These are phyloP conservation scores for Massariosphaeria phaeospora DNA, from an alignment of 495 filamentous ascomycete genomes.

Conservation along the genomic window DNA sequence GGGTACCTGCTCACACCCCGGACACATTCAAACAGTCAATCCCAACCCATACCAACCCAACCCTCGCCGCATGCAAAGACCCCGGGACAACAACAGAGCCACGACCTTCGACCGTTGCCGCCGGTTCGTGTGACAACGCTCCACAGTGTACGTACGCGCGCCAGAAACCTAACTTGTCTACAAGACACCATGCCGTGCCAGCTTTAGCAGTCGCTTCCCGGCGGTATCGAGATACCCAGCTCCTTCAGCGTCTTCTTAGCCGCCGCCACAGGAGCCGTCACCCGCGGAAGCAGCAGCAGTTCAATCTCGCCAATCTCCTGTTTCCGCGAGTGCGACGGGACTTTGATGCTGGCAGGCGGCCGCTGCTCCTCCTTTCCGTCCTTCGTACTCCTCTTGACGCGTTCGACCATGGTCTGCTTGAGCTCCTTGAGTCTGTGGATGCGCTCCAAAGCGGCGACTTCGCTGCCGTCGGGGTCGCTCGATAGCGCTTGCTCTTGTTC, in stretches of 20 bases:
- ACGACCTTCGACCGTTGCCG: too few species aligned
- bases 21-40: too few species aligned
- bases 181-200: too few species aligned
- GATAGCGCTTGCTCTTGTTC: slow-evolving; percentile 2
- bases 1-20: too few species aligned
- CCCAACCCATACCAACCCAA: too few species aligned
- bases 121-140: too few species aligned
- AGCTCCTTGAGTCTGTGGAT: slow-evolving; percentile 30
- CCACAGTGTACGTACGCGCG: too few species aligned
- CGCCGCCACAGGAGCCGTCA: slow-evolving; percentile 25
- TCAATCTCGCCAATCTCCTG: slow-evolving; percentile 31
- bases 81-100: too few species aligned
- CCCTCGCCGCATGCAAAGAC: too few species aligned
- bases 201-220: not conserved
- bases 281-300: slow-evolving; percentile 19
- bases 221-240: slow-evolving; percentile 22
- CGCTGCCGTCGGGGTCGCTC: slow-evolving; percentile 20
- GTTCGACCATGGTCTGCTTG: slow-evolving; percentile 22
- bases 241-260: slow-evolving; percentile 14
- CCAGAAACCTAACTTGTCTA: too few species aligned
- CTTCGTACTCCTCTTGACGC: slow-evolving; percentile 23
- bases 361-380: slow-evolving; percentile 4
- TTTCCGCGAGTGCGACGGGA: slow-evolving; percentile 32
- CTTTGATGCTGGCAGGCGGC: slow-evolving; percentile 14
- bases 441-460: slow-evolving; percentile 21